A percentile compares a stretch with the other conserved stretches of the same genome.
phyloP scores from a whole-genome alignment of 2,329 filamentous ascomycete species.

The Diaporthe sp. region DNA sequence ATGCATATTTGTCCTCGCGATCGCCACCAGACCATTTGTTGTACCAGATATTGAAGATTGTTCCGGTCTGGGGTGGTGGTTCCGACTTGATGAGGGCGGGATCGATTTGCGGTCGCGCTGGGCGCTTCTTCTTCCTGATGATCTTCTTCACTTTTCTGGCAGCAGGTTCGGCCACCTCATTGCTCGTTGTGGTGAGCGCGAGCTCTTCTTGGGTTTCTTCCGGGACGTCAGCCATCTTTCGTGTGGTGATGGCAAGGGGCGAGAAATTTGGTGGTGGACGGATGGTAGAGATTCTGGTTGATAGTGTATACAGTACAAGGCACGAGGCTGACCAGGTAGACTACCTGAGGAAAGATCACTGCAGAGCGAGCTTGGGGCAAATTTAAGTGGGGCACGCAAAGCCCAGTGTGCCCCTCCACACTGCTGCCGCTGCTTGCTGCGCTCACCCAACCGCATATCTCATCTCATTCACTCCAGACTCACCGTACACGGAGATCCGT shows the following conservation, averaged over 20 bases:
- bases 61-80: constrained; percentile 91
- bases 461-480: not conserved
- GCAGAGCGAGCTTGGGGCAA: constrained; percentile 16
- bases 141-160: constrained; percentile 87
- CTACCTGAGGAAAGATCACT: not conserved
- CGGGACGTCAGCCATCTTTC: constrained; percentile 46
- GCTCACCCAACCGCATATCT: not conserved
- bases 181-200: constrained; percentile 55
- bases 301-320: not conserved
- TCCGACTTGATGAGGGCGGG: constrained; percentile 85
- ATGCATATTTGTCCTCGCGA: constrained; percentile 90
- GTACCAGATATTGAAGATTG: constrained; percentile 98
- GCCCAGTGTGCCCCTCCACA: constrained; percentile 24
- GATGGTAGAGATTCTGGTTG: not conserved
- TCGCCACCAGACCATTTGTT: constrained; percentile 99
- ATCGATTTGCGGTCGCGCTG: constrained; percentile 92
- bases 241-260: not conserved
- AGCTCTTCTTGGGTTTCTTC: constrained; percentile 47
- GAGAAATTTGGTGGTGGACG: not conserved
- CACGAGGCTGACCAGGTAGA: constrained; percentile 23
- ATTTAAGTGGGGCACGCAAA: constrained; percentile 32
- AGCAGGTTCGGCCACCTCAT: constrained; percentile 61
- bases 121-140: constrained; percentile 89
- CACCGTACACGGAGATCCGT: not conserved
- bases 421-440: not conserved